Base-by-base conservation (phyloP, 495 filamentous ascomycete genomes). In the Xylaria longipes region DNA sequence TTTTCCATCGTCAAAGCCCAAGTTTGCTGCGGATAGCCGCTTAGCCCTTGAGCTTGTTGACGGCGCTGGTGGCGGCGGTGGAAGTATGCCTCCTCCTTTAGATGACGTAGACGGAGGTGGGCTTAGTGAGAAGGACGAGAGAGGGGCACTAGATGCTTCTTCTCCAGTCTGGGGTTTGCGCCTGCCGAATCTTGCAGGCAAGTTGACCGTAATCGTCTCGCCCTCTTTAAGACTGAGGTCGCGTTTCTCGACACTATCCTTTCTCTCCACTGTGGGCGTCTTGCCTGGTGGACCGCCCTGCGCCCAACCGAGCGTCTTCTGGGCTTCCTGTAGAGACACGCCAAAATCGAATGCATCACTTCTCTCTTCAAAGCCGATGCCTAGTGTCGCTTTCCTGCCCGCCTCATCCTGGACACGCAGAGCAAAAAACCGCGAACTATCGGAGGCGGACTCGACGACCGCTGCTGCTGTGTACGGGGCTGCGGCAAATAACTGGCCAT, bases 321-420 rank as follows among this genome's bases (percentile, higher is more conserved):
- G 81, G 17, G 89, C 88, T 76, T 94, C 93, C 79, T 93, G 91
- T 74, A 96, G 80, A n/a, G 88, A 84, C n/a, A 95, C 89, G 29
- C 88, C 88, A 71, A 94, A 94, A 73, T 96, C 93, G 67, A 95
- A 93, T 9, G 93, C 93, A 71, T 94, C 92, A 78, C 87, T 89
- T 52, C 93, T 82, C 80, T 95, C 93, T 83, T 95, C 93, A 76
- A 95, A 96, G 15, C 93, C 93, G 61, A 96, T 86, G n/a, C 93
- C 93, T 33, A 95, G 81, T 43, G 89, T 86, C 29, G 93, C 93
- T 75, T 94, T 94, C 71, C 87, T 82, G 2, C 88, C 87, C 1
- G 85, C 86, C 58, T 88, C 90, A 57, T 91, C 91, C 46, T 89
- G 87, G 11, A 96, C 93, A n/a, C 90, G 83, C 33, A 95, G 76